Evolutionary conservation across 169 alveolate species (phyloP), one percentile per base, ranked within the genome.

Genomic region (Theileria orientalis): DNA sequence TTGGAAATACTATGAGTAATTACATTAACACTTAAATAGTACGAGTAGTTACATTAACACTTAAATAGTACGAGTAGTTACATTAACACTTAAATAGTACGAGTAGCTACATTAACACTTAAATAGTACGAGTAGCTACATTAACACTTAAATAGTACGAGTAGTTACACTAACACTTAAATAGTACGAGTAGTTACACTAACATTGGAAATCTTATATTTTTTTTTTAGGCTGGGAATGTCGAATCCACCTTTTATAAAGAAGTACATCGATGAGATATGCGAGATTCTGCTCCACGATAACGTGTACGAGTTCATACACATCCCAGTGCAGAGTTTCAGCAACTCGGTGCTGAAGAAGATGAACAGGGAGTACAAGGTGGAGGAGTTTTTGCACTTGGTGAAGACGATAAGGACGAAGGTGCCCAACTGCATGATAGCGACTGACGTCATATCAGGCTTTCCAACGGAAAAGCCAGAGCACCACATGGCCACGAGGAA

Each of bases 381-480:
- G 67, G 98, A 93, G 76, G 99, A 98, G 70, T 98, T 98, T 74
- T 86, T 75, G 57, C 82, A 83, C 64, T 87, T 95, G 25, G 98
- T 97, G 76, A 97, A 92, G 62, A 90, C 88, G 68, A 87, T 96
- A 30, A 37, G 91, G 2, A 90, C 79, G 66, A 73, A 89, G 51
- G 94, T 94, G 32, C 98, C 98, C 14, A 78, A 93, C 59, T 88
- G 96, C 70, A 94, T 98, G 3, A 85, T 98, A 29, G 97, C 98
- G 3, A 98, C 99, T 6, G 99, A 98, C 83, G 93, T 98, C 74
- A 98, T 98, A 54, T 98, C 99, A 80, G 99, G 99, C 52, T 98
- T 98, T 75, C 99, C 99, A 6, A 92, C 96, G 7, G 99, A 98
- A 83, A 94, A 93, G 9, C 97, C 92, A 37, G 95, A 94, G 56